Percentiles rank a stretch among this genome's conserved stretches.
These are phyloP conservation scores for Oenanthe javanica DNA, from an alignment of 140 eudicot genomes.

Conservation along the genomic window DNA sequence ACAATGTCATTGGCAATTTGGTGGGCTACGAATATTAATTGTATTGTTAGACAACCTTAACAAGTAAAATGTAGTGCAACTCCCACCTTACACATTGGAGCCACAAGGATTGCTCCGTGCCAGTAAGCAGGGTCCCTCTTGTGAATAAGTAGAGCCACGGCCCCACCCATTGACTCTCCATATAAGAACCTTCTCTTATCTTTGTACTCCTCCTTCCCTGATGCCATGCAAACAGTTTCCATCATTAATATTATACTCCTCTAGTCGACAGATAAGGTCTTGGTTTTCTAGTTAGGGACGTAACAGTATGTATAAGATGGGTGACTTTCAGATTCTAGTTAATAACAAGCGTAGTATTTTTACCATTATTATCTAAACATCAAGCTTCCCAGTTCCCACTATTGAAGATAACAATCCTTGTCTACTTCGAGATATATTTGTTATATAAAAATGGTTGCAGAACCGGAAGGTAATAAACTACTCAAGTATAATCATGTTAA, in stretches of 20 bases:
- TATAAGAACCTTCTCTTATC: conserved; percentile 74
- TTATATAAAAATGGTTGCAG: not conserved
- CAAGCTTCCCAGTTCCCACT: not conserved
- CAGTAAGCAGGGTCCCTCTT: conserved; percentile 75
- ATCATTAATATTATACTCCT: not conserved
- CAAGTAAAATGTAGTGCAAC: not conserved
- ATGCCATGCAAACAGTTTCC: not conserved
- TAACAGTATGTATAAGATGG: not conserved
- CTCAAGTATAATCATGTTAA: not conserved
- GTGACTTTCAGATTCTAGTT: not conserved
- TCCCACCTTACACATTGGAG: conserved; percentile 79
- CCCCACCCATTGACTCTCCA: conserved; percentile 99
- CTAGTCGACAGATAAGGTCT: not conserved
- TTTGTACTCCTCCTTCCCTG: conserved; percentile 58
- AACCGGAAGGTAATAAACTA: not conserved
- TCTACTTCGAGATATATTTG: not conserved
- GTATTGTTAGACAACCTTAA: not conserved
- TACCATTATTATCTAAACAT: not conserved
- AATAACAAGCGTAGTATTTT: not conserved
- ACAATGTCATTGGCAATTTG: not conserved
- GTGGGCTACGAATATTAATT: not conserved
- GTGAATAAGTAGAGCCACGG: conserved; percentile 74
- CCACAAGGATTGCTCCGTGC: conserved; percentile 95
- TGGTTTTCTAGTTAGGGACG: not conserved
- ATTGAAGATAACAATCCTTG: not conserved